Evolutionary conservation across 73 alveolate species (phyloP), one percentile per base, ranked within the genome.

Genomic region (Tetrahymena malaccensis): DNA sequence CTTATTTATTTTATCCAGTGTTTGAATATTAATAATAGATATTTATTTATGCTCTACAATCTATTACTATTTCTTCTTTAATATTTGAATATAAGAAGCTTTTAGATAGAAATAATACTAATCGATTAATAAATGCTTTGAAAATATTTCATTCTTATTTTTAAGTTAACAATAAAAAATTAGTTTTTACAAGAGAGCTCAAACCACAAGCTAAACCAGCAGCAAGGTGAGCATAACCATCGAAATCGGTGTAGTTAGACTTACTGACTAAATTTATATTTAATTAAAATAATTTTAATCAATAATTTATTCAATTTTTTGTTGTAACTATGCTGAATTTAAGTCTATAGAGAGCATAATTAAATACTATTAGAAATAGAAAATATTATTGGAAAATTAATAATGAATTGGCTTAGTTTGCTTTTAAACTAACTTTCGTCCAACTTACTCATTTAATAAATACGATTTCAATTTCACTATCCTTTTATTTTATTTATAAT

Each of bases 131-230:
- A 21, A 0, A 13, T 50, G 27, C 25, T 19, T 70, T 25, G 89
- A 70, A 10, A 70, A 70, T 70, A 70, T 25, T 56, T 56, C 85
- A 56, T 70, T 70, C 37, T 31, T 27, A 7, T 50, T 21, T 50
- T 50, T 50, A 50, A 50, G 83, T 50, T 50, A 50, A 31, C 27
- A 50, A 50, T 50, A 50, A 50, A 50, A 50, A 70, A 70, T 70
- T 70, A 27, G 27, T 50, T 27, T 27, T 70, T 70, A 70, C 99
- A 55, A 98, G 94, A 57, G 99, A 97, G 96, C 98, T 96, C 94
- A 98, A 85, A 50, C 99, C 99, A 93, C 98, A 97, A 40, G 98
- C 96, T 93, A 98, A 97, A 56, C 99, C 99, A 43, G 98, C 97
- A 35, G 98, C 98, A 56, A 97, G 85, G 44, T 97, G 98, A 50